Evolutionary conservation across 1,284 basidiomycete genomes (phyloP).

Genomic region (Vanrija humicola): DNA sequence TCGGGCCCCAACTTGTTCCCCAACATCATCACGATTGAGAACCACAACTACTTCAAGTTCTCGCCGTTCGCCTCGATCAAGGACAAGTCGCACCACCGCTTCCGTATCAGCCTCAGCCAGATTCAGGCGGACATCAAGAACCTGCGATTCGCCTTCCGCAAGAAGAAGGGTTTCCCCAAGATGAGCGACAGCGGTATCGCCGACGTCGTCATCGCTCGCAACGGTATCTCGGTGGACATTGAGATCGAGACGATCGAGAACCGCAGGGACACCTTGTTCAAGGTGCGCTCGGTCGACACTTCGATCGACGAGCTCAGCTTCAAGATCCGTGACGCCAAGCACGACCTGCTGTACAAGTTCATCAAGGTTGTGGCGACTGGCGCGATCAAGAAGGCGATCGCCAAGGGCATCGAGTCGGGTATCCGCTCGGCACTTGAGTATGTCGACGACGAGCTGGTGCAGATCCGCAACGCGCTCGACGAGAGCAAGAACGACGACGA

Average conservation of each 20-base stretch:
- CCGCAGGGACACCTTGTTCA: slow-evolving; percentile 39
- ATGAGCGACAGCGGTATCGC: slow-evolving; percentile 85
- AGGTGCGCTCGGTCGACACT: slow-evolving; percentile 47
- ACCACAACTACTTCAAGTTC: slow-evolving; percentile 79
- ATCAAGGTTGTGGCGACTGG: slow-evolving; percentile 48
- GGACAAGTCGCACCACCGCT: slow-evolving; percentile 60
- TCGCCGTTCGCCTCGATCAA: slow-evolving; percentile 63
- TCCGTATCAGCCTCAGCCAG: slow-evolving; percentile 70
- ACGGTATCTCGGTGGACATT: slow-evolving; percentile 52
- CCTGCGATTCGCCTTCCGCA: slow-evolving; percentile 74
- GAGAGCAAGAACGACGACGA: slow-evolving; percentile 61
- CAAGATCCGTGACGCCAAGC: slow-evolving; percentile 83
- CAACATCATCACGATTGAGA: slow-evolving; percentile 71
- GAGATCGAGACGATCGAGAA: slow-evolving; percentile 49
- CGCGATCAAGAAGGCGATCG: slow-evolving; percentile 85
- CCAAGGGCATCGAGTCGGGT: slow-evolving; percentile 73
- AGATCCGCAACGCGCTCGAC: slow-evolving; percentile 57
- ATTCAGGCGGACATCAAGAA: slow-evolving; percentile 94
- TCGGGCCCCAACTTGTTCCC: slow-evolving; percentile 62
- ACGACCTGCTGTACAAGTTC: slow-evolving; percentile 80
- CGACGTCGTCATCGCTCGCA: slow-evolving; percentile 80
- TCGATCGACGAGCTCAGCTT: slow-evolving; percentile 77
- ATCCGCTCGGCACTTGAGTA: slow-evolving; percentile 79
- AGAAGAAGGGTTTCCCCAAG: slow-evolving; percentile 52
- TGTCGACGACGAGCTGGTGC: slow-evolving; percentile 64